Evolutionary conservation across 2,329 filamentous ascomycete genomes (phyloP), one percentile per base, ranked within the genome.

Genomic region (Xylariaceae sp.): DNA sequence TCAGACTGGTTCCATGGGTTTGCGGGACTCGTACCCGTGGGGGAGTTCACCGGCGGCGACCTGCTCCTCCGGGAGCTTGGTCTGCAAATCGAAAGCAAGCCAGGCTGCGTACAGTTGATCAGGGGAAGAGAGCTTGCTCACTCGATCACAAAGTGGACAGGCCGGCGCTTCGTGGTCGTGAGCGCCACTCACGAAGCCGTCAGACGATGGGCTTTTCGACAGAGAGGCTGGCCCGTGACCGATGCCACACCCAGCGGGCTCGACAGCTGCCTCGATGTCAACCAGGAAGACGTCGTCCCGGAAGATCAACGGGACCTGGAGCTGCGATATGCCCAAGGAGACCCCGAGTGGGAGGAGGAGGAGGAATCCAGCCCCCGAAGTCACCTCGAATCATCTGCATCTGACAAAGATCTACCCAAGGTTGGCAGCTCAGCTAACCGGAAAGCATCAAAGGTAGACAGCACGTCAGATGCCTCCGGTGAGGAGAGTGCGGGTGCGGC

Each of bases 61-160:
- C 20, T 52, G 19, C 43, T 47, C 2, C 42, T 47, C 10, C 21
- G 43, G 10, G 26, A 52, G 12, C 50, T 52, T 7, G 50, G 50
- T 23, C 43, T 52, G 6, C 43, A 19, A 10, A 46, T 57, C 16
- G 19, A 47, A 18, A 40, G 29, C 20, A 10, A 9, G 10, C 42
- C 55, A 2, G 55, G 46, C 20, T 47, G 40, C 20, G 50, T 57
- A 7, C 46, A 57, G 19, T 42, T 54, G 3, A 3, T 57, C 9
- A 29, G 50, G 7, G 50, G 55, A n/a, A 26, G 50, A 2, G 55
- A 57, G 42, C 50, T 57, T 6, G 19, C 41, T n/a, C 42, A 54
- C 26, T 57, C 55, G 3, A 57, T 57, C 41, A 40, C 47, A 2
- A 54, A 29, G n/a, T 54, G 48, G 41, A 50, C 32, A 3, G 55